phyloP scores from a whole-genome alignment of 2,329 filamentous ascomycete species.

The Amphichorda felina region DNA sequence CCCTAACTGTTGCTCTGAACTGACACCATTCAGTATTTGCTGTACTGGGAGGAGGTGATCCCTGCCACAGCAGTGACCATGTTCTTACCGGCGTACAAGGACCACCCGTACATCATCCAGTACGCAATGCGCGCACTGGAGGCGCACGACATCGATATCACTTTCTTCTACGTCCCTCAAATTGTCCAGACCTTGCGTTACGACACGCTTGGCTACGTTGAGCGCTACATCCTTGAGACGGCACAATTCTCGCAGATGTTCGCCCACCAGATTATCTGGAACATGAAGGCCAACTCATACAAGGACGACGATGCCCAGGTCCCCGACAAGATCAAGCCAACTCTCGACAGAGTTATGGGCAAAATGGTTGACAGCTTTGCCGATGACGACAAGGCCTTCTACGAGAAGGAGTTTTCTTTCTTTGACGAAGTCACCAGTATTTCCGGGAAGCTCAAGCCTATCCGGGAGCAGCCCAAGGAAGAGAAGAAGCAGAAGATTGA shows the following conservation, averaged over 20 bases:
- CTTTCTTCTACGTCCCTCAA: slow-evolving; percentile 98
- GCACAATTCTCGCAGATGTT: slow-evolving; percentile 97
- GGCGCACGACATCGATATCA: slow-evolving; percentile 89
- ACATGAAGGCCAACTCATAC: slow-evolving; percentile 98
- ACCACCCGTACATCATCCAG: slow-evolving; percentile 87
- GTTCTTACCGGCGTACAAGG: slow-evolving; percentile 81
- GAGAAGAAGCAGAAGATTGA: slow-evolving; percentile 99
- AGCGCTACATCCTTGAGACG: slow-evolving; percentile 93
- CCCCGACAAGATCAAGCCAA: slow-evolving; percentile 87
- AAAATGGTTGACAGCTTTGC: slow-evolving; percentile 78
- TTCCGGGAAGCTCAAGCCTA: slow-evolving; percentile 89
- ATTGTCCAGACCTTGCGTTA: slow-evolving; percentile 94
- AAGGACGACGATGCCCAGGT: slow-evolving; percentile 90
- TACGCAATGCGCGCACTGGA: slow-evolving; percentile 95
- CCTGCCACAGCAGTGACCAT: slow-evolving; percentile 88
- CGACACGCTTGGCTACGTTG: slow-evolving; percentile 85
- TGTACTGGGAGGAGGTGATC: slow-evolving; percentile 89
- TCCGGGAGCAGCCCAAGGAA: slow-evolving; percentile 82
- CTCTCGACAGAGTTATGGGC: slow-evolving; percentile 78
- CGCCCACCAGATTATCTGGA: slow-evolving; percentile 99
- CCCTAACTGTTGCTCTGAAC: neutral
- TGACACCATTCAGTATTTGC: slow-evolving; percentile 50
- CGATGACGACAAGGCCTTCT: slow-evolving; percentile 68
- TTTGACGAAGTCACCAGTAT: slow-evolving; percentile 94
- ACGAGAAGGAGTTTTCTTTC: slow-evolving; percentile 92